Evolutionary conservation across 768 basidiomycete genomes (phyloP).

Genomic region (Leccinum longicurvipes): DNA sequence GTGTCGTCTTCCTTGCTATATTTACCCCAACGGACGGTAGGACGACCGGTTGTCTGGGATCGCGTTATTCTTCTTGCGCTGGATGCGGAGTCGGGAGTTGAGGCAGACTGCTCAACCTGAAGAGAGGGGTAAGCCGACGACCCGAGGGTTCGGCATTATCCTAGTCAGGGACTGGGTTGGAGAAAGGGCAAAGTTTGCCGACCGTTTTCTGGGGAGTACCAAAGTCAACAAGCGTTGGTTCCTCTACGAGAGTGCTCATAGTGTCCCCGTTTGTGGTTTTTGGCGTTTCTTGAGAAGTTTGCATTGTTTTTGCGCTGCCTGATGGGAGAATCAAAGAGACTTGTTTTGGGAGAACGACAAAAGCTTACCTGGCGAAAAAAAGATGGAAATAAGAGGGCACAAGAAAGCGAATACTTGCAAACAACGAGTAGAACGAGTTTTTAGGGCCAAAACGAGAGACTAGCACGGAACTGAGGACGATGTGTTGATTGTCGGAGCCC

Average conservation of each 20-base stretch:
- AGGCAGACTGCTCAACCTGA: slow-evolving; percentile 19
- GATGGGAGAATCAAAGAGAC: slow-evolving; percentile 29
- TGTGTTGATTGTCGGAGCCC: slow-evolving; percentile 37
- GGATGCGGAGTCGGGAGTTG: slow-evolving; percentile 26
- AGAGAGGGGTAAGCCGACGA: slow-evolving; percentile 19
- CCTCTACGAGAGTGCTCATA: slow-evolving; percentile 10
- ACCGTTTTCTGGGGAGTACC: slow-evolving; percentile 28
- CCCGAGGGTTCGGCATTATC: slow-evolving; percentile 28
- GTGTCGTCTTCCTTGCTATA: slow-evolving; percentile 29
- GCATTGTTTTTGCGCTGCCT: slow-evolving; percentile 32
- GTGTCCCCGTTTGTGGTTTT: slow-evolving; percentile 16
- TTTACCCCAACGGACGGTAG: slow-evolving; percentile 34
- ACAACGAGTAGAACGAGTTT: slow-evolving; percentile 16
- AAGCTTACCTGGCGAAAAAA: slow-evolving; percentile 14
- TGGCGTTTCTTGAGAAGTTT: slow-evolving; percentile 20
- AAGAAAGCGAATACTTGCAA: slow-evolving; percentile 2
- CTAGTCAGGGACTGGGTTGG: slow-evolving; percentile 26
- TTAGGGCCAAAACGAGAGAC: slow-evolving; percentile 11
- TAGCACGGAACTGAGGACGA: slow-evolving; percentile 16
- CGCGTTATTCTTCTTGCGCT: slow-evolving; percentile 28
- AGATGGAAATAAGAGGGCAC: not conserved
- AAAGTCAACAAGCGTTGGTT: slow-evolving; percentile 27
- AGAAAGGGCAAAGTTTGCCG: slow-evolving; percentile 28
- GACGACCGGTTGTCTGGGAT: slow-evolving; percentile 34
- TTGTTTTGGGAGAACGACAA: not conserved